Evolutionary conservation across 75 land plant genomes (phyloP).

Genomic region (Chamaecyparis obtusa): DNA sequence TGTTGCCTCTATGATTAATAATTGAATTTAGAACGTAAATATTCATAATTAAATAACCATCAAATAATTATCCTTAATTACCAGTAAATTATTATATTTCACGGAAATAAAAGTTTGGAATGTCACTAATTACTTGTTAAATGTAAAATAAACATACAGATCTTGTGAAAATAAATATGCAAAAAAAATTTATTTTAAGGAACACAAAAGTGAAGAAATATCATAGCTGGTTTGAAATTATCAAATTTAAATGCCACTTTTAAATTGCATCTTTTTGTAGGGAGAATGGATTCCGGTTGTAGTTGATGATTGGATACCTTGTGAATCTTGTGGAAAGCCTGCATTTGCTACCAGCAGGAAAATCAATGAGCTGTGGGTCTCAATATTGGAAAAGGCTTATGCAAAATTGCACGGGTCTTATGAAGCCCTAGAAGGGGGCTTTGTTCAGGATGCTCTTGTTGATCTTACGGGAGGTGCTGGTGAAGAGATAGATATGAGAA

Average conservation of each 20-base stretch:
- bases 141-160: neutral
- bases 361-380: slow-evolving; percentile 95
- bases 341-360: slow-evolving; percentile 98
- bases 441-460: slow-evolving; percentile 99
- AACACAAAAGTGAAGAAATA: neutral
- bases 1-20: too few species aligned
- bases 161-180: neutral
- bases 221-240: neutral
- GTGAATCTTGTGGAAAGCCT: slow-evolving; percentile 95
- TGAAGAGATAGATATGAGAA: slow-evolving; percentile 98
- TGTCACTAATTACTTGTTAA: neutral
- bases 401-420: slow-evolving; percentile 98
- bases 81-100: too few species aligned
- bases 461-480: slow-evolving; percentile 99
- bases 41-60: too few species aligned
- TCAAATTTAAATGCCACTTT: neutral
- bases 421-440: slow-evolving; percentile 97
- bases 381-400: slow-evolving; percentile 97
- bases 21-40: too few species aligned
- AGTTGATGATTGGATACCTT: slow-evolving; percentile 99
- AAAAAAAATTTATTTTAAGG: neutral
- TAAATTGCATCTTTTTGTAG: slow-evolving; percentile 19
- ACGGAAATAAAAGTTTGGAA: too few species aligned
- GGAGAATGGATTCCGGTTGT: slow-evolving; percentile 99
- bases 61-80: too few species aligned